These are phyloP conservation scores for Chaetomium sp. DNA, from an alignment of 2,329 filamentous ascomycete genomes.

Conservation along the genomic window DNA sequence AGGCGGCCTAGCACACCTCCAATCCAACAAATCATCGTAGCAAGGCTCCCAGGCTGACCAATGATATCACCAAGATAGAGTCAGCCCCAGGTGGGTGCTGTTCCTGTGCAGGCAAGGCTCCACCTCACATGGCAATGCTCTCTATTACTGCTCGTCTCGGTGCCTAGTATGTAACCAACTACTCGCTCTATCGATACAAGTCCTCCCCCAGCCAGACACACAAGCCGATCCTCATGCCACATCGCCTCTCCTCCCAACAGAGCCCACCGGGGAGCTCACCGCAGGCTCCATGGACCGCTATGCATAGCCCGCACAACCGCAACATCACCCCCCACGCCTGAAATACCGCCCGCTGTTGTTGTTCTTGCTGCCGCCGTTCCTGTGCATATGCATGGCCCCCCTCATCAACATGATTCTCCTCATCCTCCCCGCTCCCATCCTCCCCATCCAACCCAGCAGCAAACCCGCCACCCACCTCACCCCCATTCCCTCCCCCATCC, in stretches of 20 bases:
- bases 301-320: slow-evolving; percentile 31
- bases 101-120: neutral
- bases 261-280: slow-evolving; percentile 11
- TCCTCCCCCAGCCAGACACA: neutral
- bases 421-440: neutral
- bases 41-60: neutral
- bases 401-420: neutral
- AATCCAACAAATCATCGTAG: neutral
- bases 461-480: neutral
- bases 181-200: slow-evolving; percentile 22
- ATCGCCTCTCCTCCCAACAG: neutral
- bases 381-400: neutral
- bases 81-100: neutral
- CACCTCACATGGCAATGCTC: slow-evolving; percentile 11
- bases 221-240: neutral
- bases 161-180: slow-evolving; percentile 14
- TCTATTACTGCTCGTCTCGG: slow-evolving; percentile 20
- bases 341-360: slow-evolving; percentile 10
- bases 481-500: slow-evolving; percentile 2
- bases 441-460: neutral
- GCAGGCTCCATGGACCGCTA: slow-evolving; percentile 31
- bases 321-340: slow-evolving; percentile 26
- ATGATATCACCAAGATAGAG: neutral
- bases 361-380: neutral
- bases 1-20: neutral